Conservation (phyloP, 163 green algal genomes). For the Volvox carteri region DNA sequence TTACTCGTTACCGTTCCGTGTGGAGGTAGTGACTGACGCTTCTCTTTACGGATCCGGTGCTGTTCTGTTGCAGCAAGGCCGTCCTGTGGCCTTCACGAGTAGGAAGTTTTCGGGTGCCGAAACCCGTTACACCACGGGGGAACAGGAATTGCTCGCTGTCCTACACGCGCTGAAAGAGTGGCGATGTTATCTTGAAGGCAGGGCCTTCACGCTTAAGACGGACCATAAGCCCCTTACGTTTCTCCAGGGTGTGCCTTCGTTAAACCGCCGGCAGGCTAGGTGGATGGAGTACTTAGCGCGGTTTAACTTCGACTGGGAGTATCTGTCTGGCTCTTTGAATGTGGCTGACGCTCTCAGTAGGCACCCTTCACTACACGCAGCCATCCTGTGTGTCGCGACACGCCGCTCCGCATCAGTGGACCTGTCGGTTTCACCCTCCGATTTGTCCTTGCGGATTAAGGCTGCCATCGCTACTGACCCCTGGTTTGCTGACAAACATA, state of each 20-base stretch:
- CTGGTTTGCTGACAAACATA: neutral
- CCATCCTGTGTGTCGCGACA: neutral
- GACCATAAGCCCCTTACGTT: conserved; percentile 24
- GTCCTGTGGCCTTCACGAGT: conserved; percentile 8
- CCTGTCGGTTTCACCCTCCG: neutral
- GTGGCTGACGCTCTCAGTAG: conserved; percentile 25
- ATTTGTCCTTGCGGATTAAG: neutral
- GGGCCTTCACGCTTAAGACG: neutral
- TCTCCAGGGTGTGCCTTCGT: neutral
- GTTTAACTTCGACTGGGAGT: conserved; percentile 12
- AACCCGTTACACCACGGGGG: conserved; percentile 1
- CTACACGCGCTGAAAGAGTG: conserved; percentile 54
- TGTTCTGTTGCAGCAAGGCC: conserved; percentile 62
- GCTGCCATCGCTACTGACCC: neutral
- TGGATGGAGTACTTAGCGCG: conserved; percentile 15
- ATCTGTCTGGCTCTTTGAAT: neutral
- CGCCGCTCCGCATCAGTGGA: neutral
- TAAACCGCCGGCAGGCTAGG: conserved; percentile 10
- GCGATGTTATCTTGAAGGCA: conserved; percentile 63
- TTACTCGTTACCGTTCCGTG: conserved; percentile 44
- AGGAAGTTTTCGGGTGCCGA: conserved; percentile 19
- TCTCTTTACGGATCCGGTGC: conserved; percentile 63
- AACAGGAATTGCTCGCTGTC: conserved; percentile 24
- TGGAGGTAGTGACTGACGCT: conserved; percentile 65
- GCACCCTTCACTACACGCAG: neutral